Conservation (phyloP, 2,329 filamentous ascomycete species). For the Arachnopeziza araneosa region DNA sequence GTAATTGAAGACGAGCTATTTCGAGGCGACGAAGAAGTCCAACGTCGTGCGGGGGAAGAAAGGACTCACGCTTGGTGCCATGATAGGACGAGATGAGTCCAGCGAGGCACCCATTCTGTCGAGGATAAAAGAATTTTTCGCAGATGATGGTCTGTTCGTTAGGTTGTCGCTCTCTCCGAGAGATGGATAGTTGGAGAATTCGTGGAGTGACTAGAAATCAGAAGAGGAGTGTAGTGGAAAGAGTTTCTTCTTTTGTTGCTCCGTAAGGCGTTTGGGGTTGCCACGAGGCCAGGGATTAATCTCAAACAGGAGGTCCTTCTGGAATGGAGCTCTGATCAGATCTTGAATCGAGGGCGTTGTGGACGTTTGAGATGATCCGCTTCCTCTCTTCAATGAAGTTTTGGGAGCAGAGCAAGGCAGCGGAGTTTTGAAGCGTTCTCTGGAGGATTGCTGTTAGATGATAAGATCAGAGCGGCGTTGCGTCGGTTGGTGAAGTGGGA, state of each 20-base stretch:
- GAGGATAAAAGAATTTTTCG: neutral
- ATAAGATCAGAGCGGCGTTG: neutral
- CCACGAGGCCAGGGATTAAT: constrained; percentile 14
- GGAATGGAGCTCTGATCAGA: constrained; percentile 1
- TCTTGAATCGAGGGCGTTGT: neutral
- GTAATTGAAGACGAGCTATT: constrained; percentile 3
- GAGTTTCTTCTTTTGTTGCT: constrained; percentile 1
- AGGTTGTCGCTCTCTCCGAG: neutral
- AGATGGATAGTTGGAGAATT: neutral
- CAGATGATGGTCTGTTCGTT: neutral
- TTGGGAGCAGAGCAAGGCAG: neutral
- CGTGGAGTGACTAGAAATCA: neutral
- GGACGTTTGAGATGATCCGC: neutral
- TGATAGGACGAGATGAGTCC: constrained; percentile 50
- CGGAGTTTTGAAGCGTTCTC: neutral
- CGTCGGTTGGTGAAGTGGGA: neutral
- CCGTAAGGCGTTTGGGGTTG: constrained; percentile 5
- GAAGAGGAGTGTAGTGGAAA: neutral
- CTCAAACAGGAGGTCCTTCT: constrained; percentile 18
- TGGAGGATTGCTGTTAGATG: neutral
- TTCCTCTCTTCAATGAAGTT: neutral
- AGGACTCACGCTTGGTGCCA: constrained; percentile 45
- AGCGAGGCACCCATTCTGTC: constrained; percentile 38
- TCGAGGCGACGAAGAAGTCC: neutral
- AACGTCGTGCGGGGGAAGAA: constrained; percentile 6